phyloP scores from a whole-genome alignment of 495 filamentous ascomycete species.

The Hypoxylon crocopeplum region DNA sequence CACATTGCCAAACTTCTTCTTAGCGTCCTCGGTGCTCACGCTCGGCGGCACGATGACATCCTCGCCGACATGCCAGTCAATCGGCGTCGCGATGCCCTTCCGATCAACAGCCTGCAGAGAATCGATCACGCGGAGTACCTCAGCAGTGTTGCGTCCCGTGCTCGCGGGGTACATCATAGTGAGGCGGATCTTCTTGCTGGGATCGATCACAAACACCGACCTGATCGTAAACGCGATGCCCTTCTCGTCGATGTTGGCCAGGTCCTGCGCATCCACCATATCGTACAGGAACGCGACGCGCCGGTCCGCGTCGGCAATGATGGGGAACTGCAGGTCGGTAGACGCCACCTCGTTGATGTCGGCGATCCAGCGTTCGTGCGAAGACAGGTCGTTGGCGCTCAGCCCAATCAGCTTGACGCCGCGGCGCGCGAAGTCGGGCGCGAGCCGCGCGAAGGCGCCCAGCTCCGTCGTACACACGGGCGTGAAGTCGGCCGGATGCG shows the following conservation, averaged over 20 bases:
- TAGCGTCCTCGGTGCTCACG: slow-evolving; percentile 84
- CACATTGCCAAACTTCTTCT: slow-evolving; percentile 87
- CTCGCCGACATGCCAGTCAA: slow-evolving; percentile 86
- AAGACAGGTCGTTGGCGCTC: slow-evolving; percentile 75
- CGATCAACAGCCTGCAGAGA: slow-evolving; percentile 96
- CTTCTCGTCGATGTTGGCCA: slow-evolving; percentile 88
- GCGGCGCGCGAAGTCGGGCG: slow-evolving; percentile 92
- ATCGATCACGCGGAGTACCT: slow-evolving; percentile 93
- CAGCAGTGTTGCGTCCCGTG: slow-evolving; percentile 93
- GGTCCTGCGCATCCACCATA: slow-evolving; percentile 84
- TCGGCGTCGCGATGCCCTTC: slow-evolving; percentile 89
- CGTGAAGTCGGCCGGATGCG: slow-evolving; percentile 92
- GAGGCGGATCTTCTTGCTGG: slow-evolving; percentile 93
- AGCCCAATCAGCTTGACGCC: slow-evolving; percentile 95
- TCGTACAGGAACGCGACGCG: slow-evolving; percentile 90
- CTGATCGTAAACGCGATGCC: slow-evolving; percentile 97
- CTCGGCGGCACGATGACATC: slow-evolving; percentile 94
- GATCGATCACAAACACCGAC: slow-evolving; percentile 98
- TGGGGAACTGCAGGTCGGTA: slow-evolving; percentile 84
- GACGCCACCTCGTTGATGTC: slow-evolving; percentile 92
- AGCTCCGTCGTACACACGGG: slow-evolving; percentile 98
- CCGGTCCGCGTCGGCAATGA: slow-evolving; percentile 94
- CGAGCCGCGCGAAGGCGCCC: slow-evolving; percentile 93
- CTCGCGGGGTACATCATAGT: slow-evolving; percentile 96
- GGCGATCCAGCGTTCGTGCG: slow-evolving; percentile 79